Base-by-base conservation (phyloP, 176 grass and related monocot genomes). In the Metroxylon sagu region DNA sequence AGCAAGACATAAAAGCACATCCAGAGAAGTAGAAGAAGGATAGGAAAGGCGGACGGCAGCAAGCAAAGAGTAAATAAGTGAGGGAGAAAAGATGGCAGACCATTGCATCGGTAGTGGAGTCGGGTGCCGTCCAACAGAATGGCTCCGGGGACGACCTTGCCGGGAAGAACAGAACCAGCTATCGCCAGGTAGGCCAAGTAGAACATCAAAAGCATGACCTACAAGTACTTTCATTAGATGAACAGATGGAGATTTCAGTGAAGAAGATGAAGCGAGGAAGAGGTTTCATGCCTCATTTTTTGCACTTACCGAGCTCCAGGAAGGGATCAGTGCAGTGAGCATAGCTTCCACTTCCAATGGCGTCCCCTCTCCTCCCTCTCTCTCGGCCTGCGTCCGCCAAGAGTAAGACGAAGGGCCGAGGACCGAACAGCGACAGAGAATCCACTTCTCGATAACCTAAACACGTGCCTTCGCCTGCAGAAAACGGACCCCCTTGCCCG, bases 61-160 rank as follows among this genome's bases (percentile, higher is more conserved):
- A 43, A 43, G 35, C 0, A 10, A 43, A 12, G 6, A 43, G 35
- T 10, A 43, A 43, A 43, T 7, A 43, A 43, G 7, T 12, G 8
- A 43, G 39, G 4, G 55, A 58, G 21, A 58, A 28, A 16, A 18
- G 52, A 5, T 29, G 26, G 16, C 18, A 8, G 39, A 90, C 92
- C 92, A 0, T 96, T 96, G 87, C 92, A 96, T 31, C 86, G 86
- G 78, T 96, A 96, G 66, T 77, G 68, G 58, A 90, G 92, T 57
- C 92, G 86, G 15, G 92, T 87, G 39, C 86, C 85, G 49, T 96
- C 92, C 4, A 77, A 74, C 26, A 96, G 83, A 26, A 87, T 43
- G 18, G 79, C 91, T 5, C 91, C 91, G 2, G 83, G 68, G n/a
- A 96, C 77, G 48, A 85, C 35, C 80, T 85, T 90, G 53, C 91